Conservation (phyloP, 139 green algal genomes). For the Ulvella scutata region DNA sequence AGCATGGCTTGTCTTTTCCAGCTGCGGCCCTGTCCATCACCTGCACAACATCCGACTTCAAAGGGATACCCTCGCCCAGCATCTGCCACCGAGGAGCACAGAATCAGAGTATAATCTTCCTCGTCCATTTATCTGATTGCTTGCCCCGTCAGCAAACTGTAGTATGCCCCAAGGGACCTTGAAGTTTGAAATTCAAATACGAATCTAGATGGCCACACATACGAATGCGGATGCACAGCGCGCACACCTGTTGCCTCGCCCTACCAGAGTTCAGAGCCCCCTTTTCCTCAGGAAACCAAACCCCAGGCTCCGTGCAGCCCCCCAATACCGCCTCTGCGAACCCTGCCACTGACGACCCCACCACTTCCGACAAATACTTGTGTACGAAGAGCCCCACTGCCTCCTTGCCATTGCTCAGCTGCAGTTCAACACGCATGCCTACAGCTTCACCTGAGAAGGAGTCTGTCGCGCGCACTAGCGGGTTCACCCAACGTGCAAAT, state of each 20-base stretch:
- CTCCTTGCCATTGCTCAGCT: slow-evolving; percentile 61
- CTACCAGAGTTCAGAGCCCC: slow-evolving; percentile 29
- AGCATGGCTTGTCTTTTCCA: not conserved
- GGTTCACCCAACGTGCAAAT: slow-evolving; percentile 41
- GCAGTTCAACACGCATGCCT: slow-evolving; percentile 75
- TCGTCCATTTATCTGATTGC: too few relatives aligned
- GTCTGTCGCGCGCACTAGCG: slow-evolving; percentile 59
- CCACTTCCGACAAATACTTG: slow-evolving; percentile 41
- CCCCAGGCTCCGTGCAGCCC: slow-evolving; percentile 5
- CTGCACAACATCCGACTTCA: not conserved
- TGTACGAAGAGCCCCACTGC: slow-evolving; percentile 69
- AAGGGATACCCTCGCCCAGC: not conserved
- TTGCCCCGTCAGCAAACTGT: too few relatives aligned
- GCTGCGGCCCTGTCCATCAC: not conserved
- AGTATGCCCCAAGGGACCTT: too few relatives aligned
- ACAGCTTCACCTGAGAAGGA: slow-evolving; percentile 66
- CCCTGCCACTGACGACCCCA: slow-evolving; percentile 41
- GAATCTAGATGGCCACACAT: not conserved
- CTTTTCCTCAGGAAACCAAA: slow-evolving; percentile 91
- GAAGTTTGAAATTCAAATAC: too few relatives aligned
- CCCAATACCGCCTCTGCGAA: slow-evolving; percentile 18
- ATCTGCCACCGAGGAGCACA: too few relatives aligned
- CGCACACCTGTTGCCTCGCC: not conserved
- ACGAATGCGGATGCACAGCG: not conserved
- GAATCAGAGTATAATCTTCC: too few relatives aligned